Evolutionary conservation across 805 yeast genomes (phyloP).

Genomic region (Starmerella vaccinii): DNA sequence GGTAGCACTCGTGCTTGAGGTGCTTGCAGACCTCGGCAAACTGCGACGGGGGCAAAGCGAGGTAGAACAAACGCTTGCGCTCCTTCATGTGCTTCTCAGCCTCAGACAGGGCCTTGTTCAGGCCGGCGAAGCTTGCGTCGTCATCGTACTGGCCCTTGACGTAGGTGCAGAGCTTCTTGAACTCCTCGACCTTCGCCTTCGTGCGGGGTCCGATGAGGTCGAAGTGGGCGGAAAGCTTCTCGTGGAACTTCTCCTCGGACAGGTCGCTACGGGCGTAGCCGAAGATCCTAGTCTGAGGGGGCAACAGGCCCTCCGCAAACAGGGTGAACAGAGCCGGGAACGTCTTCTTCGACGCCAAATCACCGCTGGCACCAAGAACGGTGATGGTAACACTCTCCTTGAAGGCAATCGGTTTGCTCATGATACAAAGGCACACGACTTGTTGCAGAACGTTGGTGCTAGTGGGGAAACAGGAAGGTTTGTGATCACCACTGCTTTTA

Average conservation of each 20-base stretch:
- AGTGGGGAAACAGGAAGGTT: background rate
- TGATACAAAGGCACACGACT: background rate
- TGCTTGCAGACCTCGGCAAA: conserved; percentile 69
- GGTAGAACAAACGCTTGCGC: conserved; percentile 76
- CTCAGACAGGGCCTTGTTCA: conserved; percentile 45
- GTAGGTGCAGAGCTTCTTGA: conserved; percentile 57
- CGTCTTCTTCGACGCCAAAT: conserved; percentile 33
- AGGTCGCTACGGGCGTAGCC: conserved; percentile 89
- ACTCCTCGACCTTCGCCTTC: conserved; percentile 41
- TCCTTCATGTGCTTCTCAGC: conserved; percentile 43
- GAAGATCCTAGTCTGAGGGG: conserved; percentile 57
- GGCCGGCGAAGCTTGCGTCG: conserved; percentile 56
- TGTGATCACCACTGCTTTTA: conserved; percentile 2
- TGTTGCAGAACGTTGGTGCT: background rate
- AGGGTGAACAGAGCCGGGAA: conserved; percentile 38
- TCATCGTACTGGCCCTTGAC: conserved; percentile 71
- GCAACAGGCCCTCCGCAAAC: conserved; percentile 62
- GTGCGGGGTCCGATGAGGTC: conserved; percentile 40
- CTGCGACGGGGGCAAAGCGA: conserved; percentile 91
- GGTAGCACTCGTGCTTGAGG: conserved; percentile 56
- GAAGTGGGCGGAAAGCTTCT: conserved; percentile 56
- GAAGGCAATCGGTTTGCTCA: conserved; percentile 8
- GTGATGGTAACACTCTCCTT: conserved; percentile 23
- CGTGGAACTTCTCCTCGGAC: conserved; percentile 53
- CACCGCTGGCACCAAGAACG: conserved; percentile 28